Base-by-base conservation (phyloP, 129 eudicot species). In the Helianthus annuus region DNA sequence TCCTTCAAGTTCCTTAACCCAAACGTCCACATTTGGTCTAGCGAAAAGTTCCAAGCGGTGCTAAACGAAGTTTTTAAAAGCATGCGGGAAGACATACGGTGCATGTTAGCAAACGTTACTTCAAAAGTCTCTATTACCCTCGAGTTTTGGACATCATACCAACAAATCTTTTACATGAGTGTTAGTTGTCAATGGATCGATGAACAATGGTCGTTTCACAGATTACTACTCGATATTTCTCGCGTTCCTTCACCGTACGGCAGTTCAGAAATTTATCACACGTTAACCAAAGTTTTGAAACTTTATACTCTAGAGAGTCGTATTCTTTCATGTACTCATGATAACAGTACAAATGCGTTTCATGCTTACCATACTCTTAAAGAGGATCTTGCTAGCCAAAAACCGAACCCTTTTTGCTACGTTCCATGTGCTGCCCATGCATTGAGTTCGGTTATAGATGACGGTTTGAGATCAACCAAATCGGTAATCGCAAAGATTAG, bases 171-270 rank as follows among this genome's bases (percentile, higher is more conserved):
- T 62, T 93, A 87, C 79, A 93, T 93, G 98, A 87, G 96, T 46
- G 75, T 93, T 22, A 87, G 92, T 34, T 87, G 98, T 76, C 96
- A 87, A 38, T 93, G 98, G 98, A 85, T 93, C 5, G 97, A 93
- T 49, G 97, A 90, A 39, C 75, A 56, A 73, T 93, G 98, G 98
- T 73, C 96, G 24, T 87, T 89, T 63, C 97, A 79, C 62, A 93
- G 84, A 56, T 67, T 93, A 58, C 89, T 93, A 69, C 88, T 93
- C 7, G 98, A 93, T 76, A 67, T 93, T 39, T 85, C 92, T 79
- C 91, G 82, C 32, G 83, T 93, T 65, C 90, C 98, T 45, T 85
- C 80, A 60, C 98, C 98, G n/a, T 87, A 88, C 70, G 97, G 90
- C 49, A 83, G 83, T 63, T 56, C 80, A 10, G 96, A 89, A 75